A percentile compares a stretch with the other conserved stretches of the same genome.
phyloP scores from a whole-genome alignment of 2,329 filamentous ascomycete genomes.

The Elsinoe fawcettii region DNA sequence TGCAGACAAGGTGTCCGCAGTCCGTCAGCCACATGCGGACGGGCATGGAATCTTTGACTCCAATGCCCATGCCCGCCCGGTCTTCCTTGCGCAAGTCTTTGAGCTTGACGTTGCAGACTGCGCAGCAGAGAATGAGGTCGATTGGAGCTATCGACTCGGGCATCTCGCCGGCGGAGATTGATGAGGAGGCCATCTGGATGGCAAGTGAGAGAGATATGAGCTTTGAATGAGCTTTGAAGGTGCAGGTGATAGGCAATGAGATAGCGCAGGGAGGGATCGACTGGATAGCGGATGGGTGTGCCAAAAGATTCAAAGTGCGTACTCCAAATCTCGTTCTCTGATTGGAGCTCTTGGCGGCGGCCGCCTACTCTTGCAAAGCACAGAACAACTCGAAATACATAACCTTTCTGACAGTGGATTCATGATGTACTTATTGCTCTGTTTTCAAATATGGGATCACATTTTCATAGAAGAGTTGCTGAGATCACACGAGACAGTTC shows the following conservation, averaged over 20 bases:
- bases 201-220: not conserved
- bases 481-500: not conserved
- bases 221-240: not conserved
- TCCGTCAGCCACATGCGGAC: slow-evolving; percentile 37
- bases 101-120: slow-evolving; percentile 39
- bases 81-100: slow-evolving; percentile 37
- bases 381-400: not conserved
- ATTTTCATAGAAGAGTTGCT: not conserved
- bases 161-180: not conserved
- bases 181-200: not conserved
- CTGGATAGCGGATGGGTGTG: not conserved
- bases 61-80: slow-evolving; percentile 27
- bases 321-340: not conserved
- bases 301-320: not conserved
- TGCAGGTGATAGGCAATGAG: too few relatives aligned
- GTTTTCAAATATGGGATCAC: not conserved
- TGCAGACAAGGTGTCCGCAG: slow-evolving; percentile 44
- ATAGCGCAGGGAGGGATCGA: too few relatives aligned
- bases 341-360: not conserved
- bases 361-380: not conserved
- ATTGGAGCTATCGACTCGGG: slow-evolving; percentile 21
- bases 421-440: not conserved
- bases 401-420: not conserved
- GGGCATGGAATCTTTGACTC: slow-evolving; percentile 30
- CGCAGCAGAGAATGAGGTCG: slow-evolving; percentile 44